Evolutionary conservation across 805 yeast genomes (phyloP), one percentile per base, ranked within the genome.

Genomic region (Saturnispora saitoi): DNA sequence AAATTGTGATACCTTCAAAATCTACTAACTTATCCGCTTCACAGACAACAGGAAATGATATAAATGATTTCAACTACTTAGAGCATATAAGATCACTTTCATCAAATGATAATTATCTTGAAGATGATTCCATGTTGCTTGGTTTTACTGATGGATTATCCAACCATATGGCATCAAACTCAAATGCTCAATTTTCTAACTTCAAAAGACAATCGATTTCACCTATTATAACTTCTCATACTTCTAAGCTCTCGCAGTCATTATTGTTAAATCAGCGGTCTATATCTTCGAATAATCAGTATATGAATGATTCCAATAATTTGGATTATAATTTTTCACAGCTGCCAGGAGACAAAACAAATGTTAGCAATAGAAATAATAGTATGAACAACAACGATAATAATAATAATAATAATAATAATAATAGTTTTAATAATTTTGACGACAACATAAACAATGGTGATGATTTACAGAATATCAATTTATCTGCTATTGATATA

Each of bases 171-270:
- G 41, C 29, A 4, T 37, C 10, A 12, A 20, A 29, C 12, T 17
- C 20, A n/a, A 45, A 32, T 10, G n/a, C 24, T 26, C 30, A 19
- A 11, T 19, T 30, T 10, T 32, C 53, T 19, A 53, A 51, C 8
- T 58, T 59, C 34, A 55, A 53, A 19, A 50, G 63, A 44, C 57
- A 59, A 34, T 61, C 58, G 39, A 53, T 58, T 7, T 50, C 60
- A 5, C 58, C 62, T 8, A 42, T 50, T 15, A 42, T 57, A n/a
- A 49, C 54, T 24, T 56, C 60, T 2, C 64, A 60, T 15, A 50
- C 55, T 29, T 60, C 65, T 4, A 60, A 61, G 49, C 51, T 61
- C 4, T 60, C 65, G 2, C 65, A 63, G 42, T 56, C 64, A 3
- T 55, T 62, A 43, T 48, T 51, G 36, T 49, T 45, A 41, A 20